phyloP scores from a whole-genome alignment of 2,329 filamentous ascomycete genomes.

The Monosporascus sp. region DNA sequence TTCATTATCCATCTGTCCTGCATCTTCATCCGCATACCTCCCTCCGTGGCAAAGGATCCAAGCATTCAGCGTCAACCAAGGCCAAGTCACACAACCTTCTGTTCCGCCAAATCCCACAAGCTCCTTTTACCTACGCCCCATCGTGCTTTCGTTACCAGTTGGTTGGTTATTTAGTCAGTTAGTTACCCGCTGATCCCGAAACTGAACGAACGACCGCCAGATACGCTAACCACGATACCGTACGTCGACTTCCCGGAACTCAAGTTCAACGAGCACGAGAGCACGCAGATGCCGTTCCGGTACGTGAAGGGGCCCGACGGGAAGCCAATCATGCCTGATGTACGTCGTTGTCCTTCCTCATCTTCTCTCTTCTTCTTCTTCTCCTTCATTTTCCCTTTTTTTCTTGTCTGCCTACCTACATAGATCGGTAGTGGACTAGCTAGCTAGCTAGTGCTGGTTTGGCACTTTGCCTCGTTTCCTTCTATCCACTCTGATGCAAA shows the following conservation, averaged over 20 bases:
- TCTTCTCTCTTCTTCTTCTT: slow-evolving; percentile 1
- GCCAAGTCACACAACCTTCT: too few relatives aligned
- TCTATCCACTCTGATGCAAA: not conserved
- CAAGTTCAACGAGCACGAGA: slow-evolving; percentile 84
- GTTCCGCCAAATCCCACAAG: too few relatives aligned
- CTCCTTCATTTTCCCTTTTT: not conserved
- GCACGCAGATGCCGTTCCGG: slow-evolving; percentile 95
- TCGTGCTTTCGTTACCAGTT: too few relatives aligned
- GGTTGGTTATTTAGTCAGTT: too few relatives aligned
- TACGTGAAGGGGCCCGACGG: slow-evolving; percentile 76
- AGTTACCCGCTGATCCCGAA: not conserved
- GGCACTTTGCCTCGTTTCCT: too few relatives aligned
- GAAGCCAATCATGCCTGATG: slow-evolving; percentile 85
- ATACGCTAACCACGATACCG: slow-evolving; percentile 68
- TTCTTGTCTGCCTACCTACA: not conserved
- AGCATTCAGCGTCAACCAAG: too few relatives aligned
- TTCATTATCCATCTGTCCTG: too few relatives aligned
- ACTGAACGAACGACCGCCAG: slow-evolving; percentile 36
- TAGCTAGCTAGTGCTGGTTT: too few relatives aligned
- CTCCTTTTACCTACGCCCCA: too few relatives aligned
- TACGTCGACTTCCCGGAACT: slow-evolving; percentile 89
- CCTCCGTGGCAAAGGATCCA: too few relatives aligned
- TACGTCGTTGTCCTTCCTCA: slow-evolving; percentile 39
- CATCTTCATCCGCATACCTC: too few relatives aligned
- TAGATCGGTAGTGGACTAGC: too few relatives aligned